These are phyloP conservation scores for Fraxinus platypoda DNA, from an alignment of 305 asterid genomes.

Conservation along the genomic window DNA sequence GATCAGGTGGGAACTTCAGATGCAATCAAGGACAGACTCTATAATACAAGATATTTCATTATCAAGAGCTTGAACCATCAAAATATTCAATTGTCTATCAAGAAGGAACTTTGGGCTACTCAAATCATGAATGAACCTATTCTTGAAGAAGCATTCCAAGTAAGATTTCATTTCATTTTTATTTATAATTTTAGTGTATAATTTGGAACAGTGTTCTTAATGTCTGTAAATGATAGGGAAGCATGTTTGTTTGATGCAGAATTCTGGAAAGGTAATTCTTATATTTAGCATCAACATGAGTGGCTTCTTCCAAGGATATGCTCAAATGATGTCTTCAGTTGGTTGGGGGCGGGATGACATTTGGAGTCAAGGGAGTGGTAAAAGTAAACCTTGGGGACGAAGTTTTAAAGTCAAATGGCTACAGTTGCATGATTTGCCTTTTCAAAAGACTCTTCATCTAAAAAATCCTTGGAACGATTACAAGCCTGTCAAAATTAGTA, in stretches of 20 bases:
- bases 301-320: conserved; percentile 97
- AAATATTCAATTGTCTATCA: conserved; percentile 74
- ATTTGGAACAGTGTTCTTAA: conserved; percentile 10
- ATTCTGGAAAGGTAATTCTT: conserved; percentile 87
- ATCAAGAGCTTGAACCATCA: conserved; percentile 91
- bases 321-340: conserved; percentile 82
- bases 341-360: conserved; percentile 81
- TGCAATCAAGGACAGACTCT: conserved; percentile 43
- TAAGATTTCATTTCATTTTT: conserved; percentile 47
- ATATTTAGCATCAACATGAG: conserved; percentile 96
- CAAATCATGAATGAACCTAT: conserved; percentile 96
- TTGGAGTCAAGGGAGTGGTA: conserved; percentile 81
- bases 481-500: conserved; percentile 94
- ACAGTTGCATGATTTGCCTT: conserved; percentile 70
- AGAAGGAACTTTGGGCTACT: conserved; percentile 94
- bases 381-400: conserved; percentile 82
- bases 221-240: conserved; percentile 27
- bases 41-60: conserved; percentile 67
- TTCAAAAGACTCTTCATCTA: conserved; percentile 84
- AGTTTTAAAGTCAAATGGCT: conserved; percentile 88
- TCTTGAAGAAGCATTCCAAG: conserved; percentile 93
- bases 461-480: conserved; percentile 80
- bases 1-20: conserved; percentile 52
- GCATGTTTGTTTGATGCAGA: conserved; percentile 54
- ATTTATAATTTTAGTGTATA: conserved; percentile 35